A percentile compares a stretch with the other conserved stretches of the same genome.
phyloP scores from a whole-genome alignment of 345 rosid species.

The Eucalyptus shirleyi region DNA sequence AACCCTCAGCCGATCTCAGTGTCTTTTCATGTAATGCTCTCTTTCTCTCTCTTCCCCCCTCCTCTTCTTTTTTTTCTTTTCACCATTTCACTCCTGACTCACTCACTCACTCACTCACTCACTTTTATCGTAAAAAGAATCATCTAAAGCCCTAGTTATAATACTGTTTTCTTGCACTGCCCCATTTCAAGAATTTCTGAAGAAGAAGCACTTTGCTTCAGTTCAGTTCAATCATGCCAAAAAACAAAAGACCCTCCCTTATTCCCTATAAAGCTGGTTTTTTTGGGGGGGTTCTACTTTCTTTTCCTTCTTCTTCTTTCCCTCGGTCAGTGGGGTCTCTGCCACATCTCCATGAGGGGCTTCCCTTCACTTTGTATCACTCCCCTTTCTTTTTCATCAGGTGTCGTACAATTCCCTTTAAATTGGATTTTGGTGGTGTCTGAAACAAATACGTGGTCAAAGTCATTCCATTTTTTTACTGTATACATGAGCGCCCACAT shows the following conservation, averaged over 20 bases:
- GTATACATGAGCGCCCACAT: background rate
- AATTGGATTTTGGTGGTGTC: background rate
- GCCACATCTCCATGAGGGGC: slow-evolving; percentile 7
- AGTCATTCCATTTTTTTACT: slow-evolving; percentile 18
- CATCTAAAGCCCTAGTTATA: background rate
- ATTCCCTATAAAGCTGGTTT: slow-evolving; percentile 49
- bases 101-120: background rate
- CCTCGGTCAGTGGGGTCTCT: slow-evolving; percentile 20
- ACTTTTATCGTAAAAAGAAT: background rate
- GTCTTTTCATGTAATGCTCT: background rate
- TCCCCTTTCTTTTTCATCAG: background rate
- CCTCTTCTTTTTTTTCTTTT: background rate
- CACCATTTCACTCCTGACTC: background rate
- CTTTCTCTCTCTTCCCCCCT: background rate
- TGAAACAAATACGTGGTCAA: background rate
- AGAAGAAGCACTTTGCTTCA: slow-evolving; percentile 2
- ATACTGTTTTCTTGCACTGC: background rate
- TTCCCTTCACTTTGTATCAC: slow-evolving; percentile 25
- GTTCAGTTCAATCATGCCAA: slow-evolving; percentile 39
- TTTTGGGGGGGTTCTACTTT: background rate
- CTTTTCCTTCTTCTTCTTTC: background rate
- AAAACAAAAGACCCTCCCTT: slow-evolving; percentile 10
- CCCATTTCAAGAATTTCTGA: background rate
- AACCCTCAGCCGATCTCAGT: background rate
- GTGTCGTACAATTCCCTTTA: background rate